These are phyloP conservation scores for Kuraishia borneana DNA, from an alignment of 805 yeast genomes.

Conservation along the genomic window DNA sequence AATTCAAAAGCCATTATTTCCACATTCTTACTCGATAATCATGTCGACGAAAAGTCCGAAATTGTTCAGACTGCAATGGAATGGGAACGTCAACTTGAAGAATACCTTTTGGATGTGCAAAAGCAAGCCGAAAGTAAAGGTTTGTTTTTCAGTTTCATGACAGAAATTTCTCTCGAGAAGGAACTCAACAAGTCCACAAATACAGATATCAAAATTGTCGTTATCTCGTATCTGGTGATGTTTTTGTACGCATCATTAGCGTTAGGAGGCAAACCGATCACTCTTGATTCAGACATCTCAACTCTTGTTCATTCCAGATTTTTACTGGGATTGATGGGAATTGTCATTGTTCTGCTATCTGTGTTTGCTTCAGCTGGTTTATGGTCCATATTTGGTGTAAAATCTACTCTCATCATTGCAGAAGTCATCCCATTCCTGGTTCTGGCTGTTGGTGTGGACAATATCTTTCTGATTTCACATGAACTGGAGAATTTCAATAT, in stretches of 20 bases:
- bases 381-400: constrained; percentile 64
- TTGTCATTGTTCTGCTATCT: constrained; percentile 68
- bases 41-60: constrained; percentile 27
- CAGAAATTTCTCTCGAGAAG: constrained; percentile 75
- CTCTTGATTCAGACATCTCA: not conserved
- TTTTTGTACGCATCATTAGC: constrained; percentile 81
- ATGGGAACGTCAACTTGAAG: constrained; percentile 70
- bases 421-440: constrained; percentile 93
- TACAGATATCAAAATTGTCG: constrained; percentile 62
- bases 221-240: constrained; percentile 75
- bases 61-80: constrained; percentile 27
- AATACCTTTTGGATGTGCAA: constrained; percentile 32
- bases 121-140: constrained; percentile 39
- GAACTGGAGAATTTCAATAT: constrained; percentile 51
- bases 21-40: constrained; percentile 57
- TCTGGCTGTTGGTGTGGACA: constrained; percentile 93
- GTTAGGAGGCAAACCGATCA: constrained; percentile 36
- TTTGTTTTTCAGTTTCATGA: constrained; percentile 58
- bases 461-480: constrained; percentile 77
- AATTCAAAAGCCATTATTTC: constrained; percentile 64
- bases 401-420: constrained; percentile 85
- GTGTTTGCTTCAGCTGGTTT: constrained; percentile 78
- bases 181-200: constrained; percentile 77
- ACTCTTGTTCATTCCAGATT: constrained; percentile 45
- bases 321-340: constrained; percentile 75